These are phyloP conservation scores for Sicyos edulis DNA, from an alignment of 306 rosid genomes.

Conservation along the genomic window DNA sequence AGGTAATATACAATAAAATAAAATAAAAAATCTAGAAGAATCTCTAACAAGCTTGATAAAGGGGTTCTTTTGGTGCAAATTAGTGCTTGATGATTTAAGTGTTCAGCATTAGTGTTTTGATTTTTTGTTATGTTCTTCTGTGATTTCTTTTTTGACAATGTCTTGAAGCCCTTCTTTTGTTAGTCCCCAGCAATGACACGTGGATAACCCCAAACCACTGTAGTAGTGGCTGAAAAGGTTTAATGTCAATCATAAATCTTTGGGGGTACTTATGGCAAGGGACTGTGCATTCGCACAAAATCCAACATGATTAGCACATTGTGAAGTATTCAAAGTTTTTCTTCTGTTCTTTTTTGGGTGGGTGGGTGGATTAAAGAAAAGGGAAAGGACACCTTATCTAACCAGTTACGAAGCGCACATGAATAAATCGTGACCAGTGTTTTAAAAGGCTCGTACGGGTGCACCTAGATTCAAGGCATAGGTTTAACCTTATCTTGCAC, in stretches of 20 bases:
- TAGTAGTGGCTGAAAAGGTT: conserved; percentile 12
- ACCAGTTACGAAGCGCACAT: neutral
- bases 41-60: neutral
- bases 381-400: neutral
- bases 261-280: conserved; percentile 7
- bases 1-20: neutral
- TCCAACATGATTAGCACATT: neutral
- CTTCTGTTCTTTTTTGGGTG: neutral
- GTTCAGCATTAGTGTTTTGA: neutral
- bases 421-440: no score
- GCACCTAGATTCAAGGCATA: no score
- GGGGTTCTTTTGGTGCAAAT: neutral
- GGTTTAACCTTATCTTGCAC: no score
- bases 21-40: neutral
- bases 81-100: neutral
- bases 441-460: no score
- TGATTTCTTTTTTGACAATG: neutral
- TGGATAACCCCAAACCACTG: neutral
- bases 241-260: neutral
- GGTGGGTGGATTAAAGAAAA: neutral
- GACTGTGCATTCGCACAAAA: conserved; percentile 7
- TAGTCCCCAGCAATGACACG: neutral
- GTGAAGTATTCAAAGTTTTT: neutral
- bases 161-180: neutral
- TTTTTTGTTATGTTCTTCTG: neutral